Conservation (phyloP, 2,329 filamentous ascomycete genomes). For the Cladosporium sp. region DNA sequence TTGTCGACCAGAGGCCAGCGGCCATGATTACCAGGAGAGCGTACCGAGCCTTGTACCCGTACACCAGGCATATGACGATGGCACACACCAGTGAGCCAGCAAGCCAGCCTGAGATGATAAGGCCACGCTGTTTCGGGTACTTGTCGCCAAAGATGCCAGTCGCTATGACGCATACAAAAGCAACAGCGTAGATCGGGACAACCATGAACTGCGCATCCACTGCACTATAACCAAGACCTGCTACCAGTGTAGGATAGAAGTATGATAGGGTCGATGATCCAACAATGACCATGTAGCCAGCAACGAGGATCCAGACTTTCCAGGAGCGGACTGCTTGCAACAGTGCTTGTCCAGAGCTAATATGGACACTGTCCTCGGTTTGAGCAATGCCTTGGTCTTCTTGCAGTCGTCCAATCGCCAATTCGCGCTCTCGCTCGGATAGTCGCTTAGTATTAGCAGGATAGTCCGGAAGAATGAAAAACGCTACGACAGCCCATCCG, state of each 20-base stretch:
- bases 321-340: constrained; percentile 45
- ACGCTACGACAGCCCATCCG: constrained; percentile 44
- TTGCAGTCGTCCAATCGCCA: constrained; percentile 48
- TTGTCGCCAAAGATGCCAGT: constrained; percentile 53
- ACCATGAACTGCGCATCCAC: constrained; percentile 15
- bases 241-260: constrained; percentile 56
- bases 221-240: constrained; percentile 51
- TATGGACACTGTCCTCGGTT: constrained; percentile 32
- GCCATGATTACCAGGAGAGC: constrained; percentile 58
- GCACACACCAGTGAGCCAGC: constrained; percentile 41
- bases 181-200: constrained; percentile 55
- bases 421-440: constrained; percentile 42
- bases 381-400: constrained; percentile 44
- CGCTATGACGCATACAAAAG: constrained; percentile 51
- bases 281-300: constrained; percentile 53
- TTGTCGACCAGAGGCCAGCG: constrained; percentile 55
- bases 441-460: constrained; percentile 49
- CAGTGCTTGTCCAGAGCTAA: constrained; percentile 43
- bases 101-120: constrained; percentile 54
- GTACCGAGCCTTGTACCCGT: constrained; percentile 56
- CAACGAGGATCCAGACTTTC: constrained; percentile 50
- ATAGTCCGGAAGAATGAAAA: constrained; percentile 53
- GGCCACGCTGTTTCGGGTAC: constrained; percentile 47
- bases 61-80: constrained; percentile 45
- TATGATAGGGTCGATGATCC: constrained; percentile 55